Conservation (phyloP, 2,329 filamentous ascomycete species). For the Exophiala sideris region DNA sequence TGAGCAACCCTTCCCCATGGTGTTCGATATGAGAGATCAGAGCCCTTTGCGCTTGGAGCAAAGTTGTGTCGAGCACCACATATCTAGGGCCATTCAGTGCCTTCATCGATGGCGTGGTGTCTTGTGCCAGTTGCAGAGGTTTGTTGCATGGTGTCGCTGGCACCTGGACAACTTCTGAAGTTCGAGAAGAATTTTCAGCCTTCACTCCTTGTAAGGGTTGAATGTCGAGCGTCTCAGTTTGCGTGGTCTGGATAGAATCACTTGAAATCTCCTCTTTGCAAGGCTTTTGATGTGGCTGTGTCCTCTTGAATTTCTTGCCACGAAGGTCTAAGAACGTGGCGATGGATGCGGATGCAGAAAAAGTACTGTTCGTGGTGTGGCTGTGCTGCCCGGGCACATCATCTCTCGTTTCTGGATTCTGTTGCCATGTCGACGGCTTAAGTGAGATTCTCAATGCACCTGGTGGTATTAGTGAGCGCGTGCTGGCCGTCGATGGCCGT, state of each 20-base stretch:
- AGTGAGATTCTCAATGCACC: neutral
- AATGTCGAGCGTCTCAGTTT: neutral
- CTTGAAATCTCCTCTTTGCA: constrained; percentile 10
- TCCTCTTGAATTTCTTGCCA: constrained; percentile 23
- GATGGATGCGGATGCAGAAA: constrained; percentile 22
- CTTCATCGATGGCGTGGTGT: neutral
- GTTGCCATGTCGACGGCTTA: neutral
- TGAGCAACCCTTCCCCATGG: constrained; percentile 7
- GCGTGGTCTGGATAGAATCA: constrained; percentile 25
- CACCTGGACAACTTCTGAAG: constrained; percentile 2
- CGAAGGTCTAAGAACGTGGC: constrained; percentile 25
- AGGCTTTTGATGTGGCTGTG: neutral
- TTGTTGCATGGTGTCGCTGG: constrained; percentile 3
- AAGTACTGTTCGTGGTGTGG: neutral
- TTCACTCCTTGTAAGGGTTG: no score
- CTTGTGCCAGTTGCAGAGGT: neutral
- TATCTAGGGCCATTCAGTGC: constrained; percentile 5
- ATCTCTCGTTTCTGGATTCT: neutral
- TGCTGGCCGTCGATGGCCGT: no score
- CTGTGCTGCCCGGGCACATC: neutral
- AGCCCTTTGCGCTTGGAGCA: constrained; percentile 11
- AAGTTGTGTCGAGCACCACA: constrained; percentile 19
- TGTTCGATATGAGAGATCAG: constrained; percentile 18
- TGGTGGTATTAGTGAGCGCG: no score
- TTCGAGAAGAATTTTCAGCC: no score